phyloP scores from a whole-genome alignment of 2,329 filamentous ascomycete species.

The Xylaria arbuscula region DNA sequence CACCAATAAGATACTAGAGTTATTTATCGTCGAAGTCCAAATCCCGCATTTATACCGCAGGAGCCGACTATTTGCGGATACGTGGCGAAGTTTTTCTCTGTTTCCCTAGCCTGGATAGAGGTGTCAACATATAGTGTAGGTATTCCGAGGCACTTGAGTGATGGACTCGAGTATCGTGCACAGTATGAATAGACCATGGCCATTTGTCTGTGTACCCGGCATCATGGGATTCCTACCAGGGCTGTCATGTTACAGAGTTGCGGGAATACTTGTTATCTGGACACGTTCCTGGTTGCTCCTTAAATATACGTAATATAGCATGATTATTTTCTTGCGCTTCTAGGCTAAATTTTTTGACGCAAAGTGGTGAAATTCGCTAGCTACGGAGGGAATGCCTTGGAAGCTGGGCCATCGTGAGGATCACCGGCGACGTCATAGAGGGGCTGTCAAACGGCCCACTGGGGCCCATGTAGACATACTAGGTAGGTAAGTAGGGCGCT shows the following conservation, averaged over 20 bases:
- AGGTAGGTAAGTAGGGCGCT: background rate
- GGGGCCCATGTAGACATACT: conserved; percentile 6
- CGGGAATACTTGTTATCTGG: background rate
- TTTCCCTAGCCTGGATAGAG: background rate
- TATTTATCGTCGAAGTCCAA: background rate
- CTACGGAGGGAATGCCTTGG: conserved; percentile 3
- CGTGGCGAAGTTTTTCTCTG: background rate
- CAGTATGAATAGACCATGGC: conserved; percentile 7
- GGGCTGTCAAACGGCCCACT: conserved; percentile 23
- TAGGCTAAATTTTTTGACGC: background rate
- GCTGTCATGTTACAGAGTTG: conserved; percentile 2
- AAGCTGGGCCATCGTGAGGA: conserved; percentile 13
- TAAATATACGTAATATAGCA: background rate
- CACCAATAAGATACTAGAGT: conserved; percentile 5
- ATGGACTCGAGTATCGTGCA: conserved; percentile 11
- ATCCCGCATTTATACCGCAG: background rate
- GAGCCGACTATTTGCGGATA: conserved; percentile 3
- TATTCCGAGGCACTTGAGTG: background rate
- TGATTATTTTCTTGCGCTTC: background rate
- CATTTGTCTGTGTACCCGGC: background rate
- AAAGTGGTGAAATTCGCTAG: background rate
- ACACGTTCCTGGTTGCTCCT: background rate
- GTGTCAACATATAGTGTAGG: background rate
- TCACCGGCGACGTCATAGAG: conserved; percentile 28
- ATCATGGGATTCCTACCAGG: background rate